Percentiles rank a stretch among this genome's conserved stretches.
These are phyloP conservation scores for Coccomyxa sp. DNA, from an alignment of 139 green algal genomes.

Conservation along the genomic window DNA sequence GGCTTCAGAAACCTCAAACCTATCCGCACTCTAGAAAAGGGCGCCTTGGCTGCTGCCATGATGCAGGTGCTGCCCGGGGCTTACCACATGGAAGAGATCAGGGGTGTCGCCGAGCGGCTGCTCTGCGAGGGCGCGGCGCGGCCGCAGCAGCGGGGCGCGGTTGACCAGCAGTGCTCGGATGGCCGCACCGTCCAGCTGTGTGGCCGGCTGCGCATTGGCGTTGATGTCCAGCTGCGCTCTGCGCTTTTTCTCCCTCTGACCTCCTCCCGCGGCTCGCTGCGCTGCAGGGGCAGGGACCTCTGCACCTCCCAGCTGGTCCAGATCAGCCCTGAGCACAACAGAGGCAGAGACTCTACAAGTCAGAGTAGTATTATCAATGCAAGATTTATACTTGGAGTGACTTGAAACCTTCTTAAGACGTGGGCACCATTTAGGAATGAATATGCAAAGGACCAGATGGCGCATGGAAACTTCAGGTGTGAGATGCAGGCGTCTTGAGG, in stretches of 20 bases:
- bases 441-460: no score
- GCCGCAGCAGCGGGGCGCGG: conserved; percentile 33
- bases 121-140: conserved; percentile 4
- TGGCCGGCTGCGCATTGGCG: background rate
- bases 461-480: no score
- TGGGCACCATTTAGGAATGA: no score
- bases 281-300: background rate
- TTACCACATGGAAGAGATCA: background rate
- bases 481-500: no score
- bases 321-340: no score
- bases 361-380: background rate
- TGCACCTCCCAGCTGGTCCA: background rate
- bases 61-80: no score
- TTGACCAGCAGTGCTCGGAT: conserved; percentile 44
- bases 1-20: no score
- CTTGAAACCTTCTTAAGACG: no score
- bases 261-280: background rate
- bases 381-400: no score
- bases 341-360: no score
- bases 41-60: no score
- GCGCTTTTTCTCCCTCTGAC: background rate
- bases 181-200: conserved; percentile 21
- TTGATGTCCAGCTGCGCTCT: conserved; percentile 13
- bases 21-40: no score
- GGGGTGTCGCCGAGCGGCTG: background rate